Base-by-base conservation (phyloP, 1,284 basidiomycete species). In the Naganishia albida region DNA sequence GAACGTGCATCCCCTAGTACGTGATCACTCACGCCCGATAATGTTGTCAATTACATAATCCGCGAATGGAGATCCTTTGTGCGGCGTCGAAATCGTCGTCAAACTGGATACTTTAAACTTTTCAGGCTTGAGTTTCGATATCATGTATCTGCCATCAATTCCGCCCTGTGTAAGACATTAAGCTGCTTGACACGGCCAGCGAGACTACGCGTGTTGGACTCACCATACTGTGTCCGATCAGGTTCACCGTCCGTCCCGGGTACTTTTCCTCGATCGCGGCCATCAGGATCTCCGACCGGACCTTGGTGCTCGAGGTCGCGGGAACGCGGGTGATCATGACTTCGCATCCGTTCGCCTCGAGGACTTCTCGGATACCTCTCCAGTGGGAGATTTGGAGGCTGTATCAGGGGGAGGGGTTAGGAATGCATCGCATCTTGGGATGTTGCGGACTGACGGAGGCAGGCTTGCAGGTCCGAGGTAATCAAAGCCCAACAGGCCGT, bases 161-260 rank as follows among this genome's bases (percentile, higher is more conserved):
- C 94, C 94, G 25, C 94, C 93, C 90, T 91, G 71, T 16, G 66
- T 43, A 30, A n/a, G 7, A 20, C 12, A 25, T 26, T 23, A 15
- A 16, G 28, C 2, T 20, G 30, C 34, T 34, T 34, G n/a, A n/a
- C n/a, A n/a, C n/a, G n/a, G n/a, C 34, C 34, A 34, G 10, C 10
- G 34, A 34, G n/a, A n/a, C n/a, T n/a, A 34, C 6, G 34, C 34
- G 34, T 25, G 6, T 25, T 1, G 18, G 46, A 70, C 81, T 64
- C 72, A 89, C 89, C 93, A 95, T 96, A 72, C 88, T 90, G 74
- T 96, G 93, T n/a, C 88, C 92, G 57, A 96, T 89, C 52, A 98
- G 84, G 77, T 97, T 95, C 25, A 97, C 87, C 59, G 85, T 85
- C 49, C 87, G 82, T 3, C 89, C 91, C 0, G 89, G 86, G 78